Conservation (phyloP, 1,139 yeast species). For the Protomyces pachydermus region DNA sequence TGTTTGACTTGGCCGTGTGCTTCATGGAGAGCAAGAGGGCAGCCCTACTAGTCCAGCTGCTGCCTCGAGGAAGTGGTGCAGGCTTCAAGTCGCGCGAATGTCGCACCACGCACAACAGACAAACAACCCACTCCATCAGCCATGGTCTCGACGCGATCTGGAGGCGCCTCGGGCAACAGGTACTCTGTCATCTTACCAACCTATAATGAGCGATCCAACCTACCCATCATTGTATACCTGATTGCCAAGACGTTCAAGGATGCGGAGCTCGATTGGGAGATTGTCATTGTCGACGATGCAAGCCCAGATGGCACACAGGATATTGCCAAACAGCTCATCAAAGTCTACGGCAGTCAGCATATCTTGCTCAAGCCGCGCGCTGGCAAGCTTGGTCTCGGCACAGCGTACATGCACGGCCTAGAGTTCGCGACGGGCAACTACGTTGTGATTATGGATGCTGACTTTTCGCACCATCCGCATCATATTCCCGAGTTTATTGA, state of each 20-base stretch:
- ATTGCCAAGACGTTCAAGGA: slow-evolving; percentile 65
- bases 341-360: slow-evolving; percentile 58
- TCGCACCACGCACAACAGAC: not conserved
- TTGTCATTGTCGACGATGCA: slow-evolving; percentile 71
- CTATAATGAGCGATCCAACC: slow-evolving; percentile 65
- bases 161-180: slow-evolving; percentile 43
- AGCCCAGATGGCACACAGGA: slow-evolving; percentile 83
- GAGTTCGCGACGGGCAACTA: slow-evolving; percentile 68
- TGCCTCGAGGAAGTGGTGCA: too few species aligned
- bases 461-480: slow-evolving; percentile 71
- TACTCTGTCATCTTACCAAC: slow-evolving; percentile 77
- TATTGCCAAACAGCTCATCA: slow-evolving; percentile 60
- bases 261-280: slow-evolving; percentile 63
- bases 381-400: slow-evolving; percentile 71
- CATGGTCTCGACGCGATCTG: slow-evolving; percentile 23
- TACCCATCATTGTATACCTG: slow-evolving; percentile 69
- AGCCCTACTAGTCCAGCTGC: too few species aligned
- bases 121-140: not conserved
- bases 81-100: too few species aligned
- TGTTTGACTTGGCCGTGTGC: not conserved
- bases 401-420: slow-evolving; percentile 77
- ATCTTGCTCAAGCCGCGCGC: slow-evolving; percentile 63
- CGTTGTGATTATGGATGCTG: slow-evolving; percentile 82
- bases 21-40: not conserved
- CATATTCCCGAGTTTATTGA: slow-evolving; percentile 72